Conservation (phyloP, 2,329 filamentous ascomycete species). For the Exophiala sp. region DNA sequence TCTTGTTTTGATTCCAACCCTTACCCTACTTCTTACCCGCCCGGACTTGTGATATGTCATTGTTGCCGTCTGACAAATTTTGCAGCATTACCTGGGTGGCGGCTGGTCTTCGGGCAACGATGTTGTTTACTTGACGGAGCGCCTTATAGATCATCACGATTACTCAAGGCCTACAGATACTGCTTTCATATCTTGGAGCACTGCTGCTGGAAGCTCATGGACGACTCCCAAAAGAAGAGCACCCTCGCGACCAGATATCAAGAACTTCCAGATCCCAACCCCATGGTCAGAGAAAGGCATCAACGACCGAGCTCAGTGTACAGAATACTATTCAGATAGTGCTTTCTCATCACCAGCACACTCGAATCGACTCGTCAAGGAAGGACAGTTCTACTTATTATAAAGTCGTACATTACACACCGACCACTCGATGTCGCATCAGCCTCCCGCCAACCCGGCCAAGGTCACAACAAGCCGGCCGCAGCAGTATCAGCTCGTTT, state of each 20-base stretch:
- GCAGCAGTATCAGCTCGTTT: constrained; percentile 27
- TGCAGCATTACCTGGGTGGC: constrained; percentile 12
- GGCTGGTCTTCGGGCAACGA: constrained; percentile 6
- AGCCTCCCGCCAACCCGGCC: constrained; percentile 9
- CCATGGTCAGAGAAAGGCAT: background rate
- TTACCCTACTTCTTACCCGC: constrained; percentile 2
- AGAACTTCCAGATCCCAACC: constrained; percentile 9
- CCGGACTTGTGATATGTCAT: too few relatives aligned
- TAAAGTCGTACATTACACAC: constrained; percentile 4
- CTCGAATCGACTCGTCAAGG: constrained; percentile 1
- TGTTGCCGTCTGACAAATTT: constrained; percentile 23
- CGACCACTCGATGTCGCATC: constrained; percentile 17
- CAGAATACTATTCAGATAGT: constrained; percentile 10
- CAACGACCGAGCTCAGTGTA: constrained; percentile 3
- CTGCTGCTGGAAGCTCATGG: constrained; percentile 14
- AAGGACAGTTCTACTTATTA: constrained; percentile 1
- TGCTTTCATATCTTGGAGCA: background rate
- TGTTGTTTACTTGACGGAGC: constrained; percentile 9
- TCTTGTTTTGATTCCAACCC: constrained; percentile 4
- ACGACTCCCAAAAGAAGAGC: constrained; percentile 12
- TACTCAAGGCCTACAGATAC: constrained; percentile 15
- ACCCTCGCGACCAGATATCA: constrained; percentile 6
- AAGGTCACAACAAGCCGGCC: constrained; percentile 10
- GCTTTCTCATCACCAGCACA: constrained; percentile 5
- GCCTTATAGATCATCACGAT: constrained; percentile 26